phyloP scores from a whole-genome alignment of 345 rosid species.

The Gynandropsis gynandra region DNA sequence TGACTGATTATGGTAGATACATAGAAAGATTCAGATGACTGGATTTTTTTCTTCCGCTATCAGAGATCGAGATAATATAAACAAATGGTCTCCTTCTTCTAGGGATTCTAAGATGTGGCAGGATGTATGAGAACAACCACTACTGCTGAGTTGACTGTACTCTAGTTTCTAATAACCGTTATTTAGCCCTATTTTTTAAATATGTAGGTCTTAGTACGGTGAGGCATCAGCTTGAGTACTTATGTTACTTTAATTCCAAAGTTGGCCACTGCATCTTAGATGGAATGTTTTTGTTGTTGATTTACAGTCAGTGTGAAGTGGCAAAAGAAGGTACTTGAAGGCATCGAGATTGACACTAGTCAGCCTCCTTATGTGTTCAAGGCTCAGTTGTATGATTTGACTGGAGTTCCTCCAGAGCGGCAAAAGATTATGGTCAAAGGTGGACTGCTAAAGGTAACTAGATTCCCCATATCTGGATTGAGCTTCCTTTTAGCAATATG shows the following conservation, averaged over 20 bases:
- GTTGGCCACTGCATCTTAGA: conserved; percentile 3
- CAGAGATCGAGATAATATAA: too few relatives aligned
- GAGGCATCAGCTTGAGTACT: conserved; percentile 1
- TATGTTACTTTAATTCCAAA: neutral
- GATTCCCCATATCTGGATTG: neutral
- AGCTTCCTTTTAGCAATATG: neutral
- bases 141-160: too few relatives aligned
- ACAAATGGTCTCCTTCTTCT: too few relatives aligned
- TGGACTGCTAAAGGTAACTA: conserved; percentile 70
- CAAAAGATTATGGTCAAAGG: conserved; percentile 99
- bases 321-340: conserved; percentile 80
- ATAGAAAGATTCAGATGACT: too few relatives aligned
- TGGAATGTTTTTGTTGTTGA: conserved; percentile 8
- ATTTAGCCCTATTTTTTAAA: too few relatives aligned
- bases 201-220: neutral
- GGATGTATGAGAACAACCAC: too few relatives aligned
- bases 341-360: conserved; percentile 71
- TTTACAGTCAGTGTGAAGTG: conserved; percentile 81
- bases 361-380: conserved; percentile 84
- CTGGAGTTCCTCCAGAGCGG: conserved; percentile 92
- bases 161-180: too few relatives aligned
- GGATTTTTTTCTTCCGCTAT: too few relatives aligned
- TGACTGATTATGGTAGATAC: too few relatives aligned
- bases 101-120: too few relatives aligned
- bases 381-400: conserved; percentile 77